Conservation (phyloP, 495 filamentous ascomycete genomes). For the Saxispiralis lemnorum region DNA sequence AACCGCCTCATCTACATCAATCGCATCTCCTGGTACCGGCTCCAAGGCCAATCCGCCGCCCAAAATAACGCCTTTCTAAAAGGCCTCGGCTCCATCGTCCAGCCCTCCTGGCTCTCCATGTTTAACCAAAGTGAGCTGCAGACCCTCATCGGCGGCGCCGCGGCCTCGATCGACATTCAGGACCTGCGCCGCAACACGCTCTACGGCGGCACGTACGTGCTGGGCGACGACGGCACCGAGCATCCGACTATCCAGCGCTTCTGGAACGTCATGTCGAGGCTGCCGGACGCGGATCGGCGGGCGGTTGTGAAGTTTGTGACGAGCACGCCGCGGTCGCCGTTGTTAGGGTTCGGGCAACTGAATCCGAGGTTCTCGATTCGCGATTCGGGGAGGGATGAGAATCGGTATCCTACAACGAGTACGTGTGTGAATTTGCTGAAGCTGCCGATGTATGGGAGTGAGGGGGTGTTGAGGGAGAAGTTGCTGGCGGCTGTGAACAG, state of each 20-base stretch:
- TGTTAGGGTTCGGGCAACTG: conserved; percentile 76
- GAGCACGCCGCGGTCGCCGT: conserved; percentile 74
- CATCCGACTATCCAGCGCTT: conserved; percentile 74
- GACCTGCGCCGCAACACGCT: conserved; percentile 73
- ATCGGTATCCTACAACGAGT: conserved; percentile 75
- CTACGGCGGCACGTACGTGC: conserved; percentile 72
- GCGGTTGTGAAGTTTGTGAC: conserved; percentile 94
- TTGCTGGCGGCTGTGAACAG: conserved; percentile 80
- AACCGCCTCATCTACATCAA: conserved; percentile 91
- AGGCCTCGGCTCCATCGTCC: conserved; percentile 73
- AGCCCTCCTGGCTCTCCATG: conserved; percentile 87
- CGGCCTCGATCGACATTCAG: conserved; percentile 65
- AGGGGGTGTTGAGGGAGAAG: conserved; percentile 49
- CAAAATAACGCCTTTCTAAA: conserved; percentile 79
- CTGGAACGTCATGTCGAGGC: conserved; percentile 70
- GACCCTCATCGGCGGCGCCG: conserved; percentile 75
- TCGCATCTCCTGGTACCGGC: conserved; percentile 68
- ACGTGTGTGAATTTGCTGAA: conserved; percentile 95
- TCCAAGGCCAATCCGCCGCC: conserved; percentile 53
- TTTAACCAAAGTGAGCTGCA: conserved; percentile 94
- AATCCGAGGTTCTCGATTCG: conserved; percentile 79
- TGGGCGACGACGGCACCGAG: conserved; percentile 73
- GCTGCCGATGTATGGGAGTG: conserved; percentile 61
- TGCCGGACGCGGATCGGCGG: conserved; percentile 56
- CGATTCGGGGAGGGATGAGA: conserved; percentile 65